Conservation (phyloP, 495 filamentous ascomycete genomes). For the Tuber indicum region DNA sequence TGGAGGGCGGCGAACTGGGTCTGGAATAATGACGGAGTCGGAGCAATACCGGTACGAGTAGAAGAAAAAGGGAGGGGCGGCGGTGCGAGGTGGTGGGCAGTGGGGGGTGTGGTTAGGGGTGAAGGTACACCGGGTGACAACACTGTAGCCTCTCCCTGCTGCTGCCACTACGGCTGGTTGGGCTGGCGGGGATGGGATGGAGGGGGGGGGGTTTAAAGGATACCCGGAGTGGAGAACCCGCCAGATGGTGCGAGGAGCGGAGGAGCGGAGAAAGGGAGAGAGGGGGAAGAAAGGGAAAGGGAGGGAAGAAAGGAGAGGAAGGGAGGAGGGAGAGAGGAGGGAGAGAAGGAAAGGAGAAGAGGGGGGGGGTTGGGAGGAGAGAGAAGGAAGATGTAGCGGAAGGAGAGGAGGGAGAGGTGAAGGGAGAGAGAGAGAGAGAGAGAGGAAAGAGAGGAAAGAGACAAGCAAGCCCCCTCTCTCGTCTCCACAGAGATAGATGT, state of each 20-base stretch:
- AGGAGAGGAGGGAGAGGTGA: conserved; percentile 37
- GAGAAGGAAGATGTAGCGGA: conserved; percentile 19
- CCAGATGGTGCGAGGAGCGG: conserved; percentile 36
- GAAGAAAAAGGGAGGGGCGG: not conserved
- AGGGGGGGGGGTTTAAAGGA: conserved; percentile 19
- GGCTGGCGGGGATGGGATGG: conserved; percentile 39
- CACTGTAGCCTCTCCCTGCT: not conserved
- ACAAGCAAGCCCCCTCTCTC: conserved; percentile 3
- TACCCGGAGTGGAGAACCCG: conserved; percentile 28
- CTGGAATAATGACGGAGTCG: conserved; percentile 2
- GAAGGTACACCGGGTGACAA: not conserved
- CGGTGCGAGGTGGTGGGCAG: not conserved
- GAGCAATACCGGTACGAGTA: not conserved
- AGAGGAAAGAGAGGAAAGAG: not conserved
- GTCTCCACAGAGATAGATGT: not conserved
- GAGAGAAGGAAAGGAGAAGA: conserved; percentile 18
- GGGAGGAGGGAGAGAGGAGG: conserved; percentile 6
- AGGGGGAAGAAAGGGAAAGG: conserved; percentile 1
- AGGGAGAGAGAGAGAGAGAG: conserved; percentile 29
- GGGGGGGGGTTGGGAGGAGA: conserved; percentile 21
- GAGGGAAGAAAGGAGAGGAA: not conserved
- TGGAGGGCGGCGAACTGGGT: conserved; percentile 1
- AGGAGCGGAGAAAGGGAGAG: conserved; percentile 27
- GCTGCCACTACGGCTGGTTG: conserved; percentile 18
- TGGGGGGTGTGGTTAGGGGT: not conserved